Evolutionary conservation across 306 rosid species (phyloP), one percentile per base, ranked within the genome.

Genomic region (Carpinus viminea): DNA sequence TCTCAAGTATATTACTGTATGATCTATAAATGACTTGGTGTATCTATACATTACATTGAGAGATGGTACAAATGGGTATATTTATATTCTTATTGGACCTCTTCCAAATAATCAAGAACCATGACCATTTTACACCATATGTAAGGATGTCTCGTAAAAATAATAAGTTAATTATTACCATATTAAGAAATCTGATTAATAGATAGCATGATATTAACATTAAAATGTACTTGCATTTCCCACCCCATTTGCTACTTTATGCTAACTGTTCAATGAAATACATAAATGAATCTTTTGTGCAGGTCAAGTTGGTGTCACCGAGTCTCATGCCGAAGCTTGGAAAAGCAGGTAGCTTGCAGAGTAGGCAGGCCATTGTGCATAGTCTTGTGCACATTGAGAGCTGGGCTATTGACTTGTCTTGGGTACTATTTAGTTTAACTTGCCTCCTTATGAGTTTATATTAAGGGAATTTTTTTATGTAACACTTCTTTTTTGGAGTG

Each of bases 371-470:
- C 80, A 90, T 93, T 48, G 89, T 93, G 50, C 98, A 91, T 77
- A 91, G 98, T 79, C 93, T 91, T 62, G 84, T 89, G 68, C 98
- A 91, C 78, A 93, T 85, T 31, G 98, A 93, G 82, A 93, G 98
- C 79, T 94, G 97, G 98, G 98, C 98, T 31, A 83, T 90, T 38
- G 98, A 94, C 72, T 79, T 94, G 85, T 94, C 97, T 61, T 94
- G 97, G 98, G 98, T 93, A 85, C 70, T 74, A 17, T 53, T 74
- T 72, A 41, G n/a, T 43, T 70, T 38, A 8, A 46, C 53, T 17
- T 43, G 12, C 62, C 46, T 56, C 3, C n/a, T 48, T 46, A 13
- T 41, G 26, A 26, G 13, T 38, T 50, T 2, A 41, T 31, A 15
- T 8, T 45, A 13, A 59, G 18, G 45, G 51, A 57, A 15, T 57